Conservation (phyloP, 306 rosid genomes). For the Vigna radiata region DNA sequence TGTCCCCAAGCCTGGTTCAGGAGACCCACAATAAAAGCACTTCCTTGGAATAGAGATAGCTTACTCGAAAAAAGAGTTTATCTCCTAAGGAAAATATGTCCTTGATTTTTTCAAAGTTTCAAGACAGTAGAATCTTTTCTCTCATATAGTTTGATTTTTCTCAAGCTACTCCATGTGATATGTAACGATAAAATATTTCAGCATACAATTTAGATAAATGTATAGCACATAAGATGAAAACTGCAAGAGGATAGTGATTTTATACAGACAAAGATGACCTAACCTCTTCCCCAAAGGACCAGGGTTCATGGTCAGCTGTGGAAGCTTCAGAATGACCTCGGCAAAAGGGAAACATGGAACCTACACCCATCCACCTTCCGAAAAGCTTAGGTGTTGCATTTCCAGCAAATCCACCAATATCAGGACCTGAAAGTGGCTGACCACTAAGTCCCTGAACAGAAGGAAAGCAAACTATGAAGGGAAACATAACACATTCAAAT, state of each 20-base stretch:
- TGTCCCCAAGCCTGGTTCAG: too few relatives aligned
- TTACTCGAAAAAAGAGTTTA: too few relatives aligned
- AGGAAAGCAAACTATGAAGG: constrained; percentile 38
- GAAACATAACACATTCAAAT: background rate
- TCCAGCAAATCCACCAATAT: constrained; percentile 93
- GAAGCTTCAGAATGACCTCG: constrained; percentile 84
- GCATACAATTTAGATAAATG: constrained; percentile 5
- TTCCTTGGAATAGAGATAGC: too few relatives aligned
- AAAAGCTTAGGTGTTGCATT: constrained; percentile 89
- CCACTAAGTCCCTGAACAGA: constrained; percentile 92
- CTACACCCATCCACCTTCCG: constrained; percentile 94
- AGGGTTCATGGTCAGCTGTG: constrained; percentile 86
- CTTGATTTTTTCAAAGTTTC: too few relatives aligned
- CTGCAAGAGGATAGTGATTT: background rate
- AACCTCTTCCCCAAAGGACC: constrained; percentile 98
- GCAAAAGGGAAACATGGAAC: constrained; percentile 86
- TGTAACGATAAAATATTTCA: background rate
- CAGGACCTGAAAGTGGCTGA: constrained; percentile 95
- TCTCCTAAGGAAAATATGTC: too few relatives aligned
- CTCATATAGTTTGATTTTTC: too few relatives aligned
- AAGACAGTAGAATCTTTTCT: too few relatives aligned
- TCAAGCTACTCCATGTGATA: background rate
- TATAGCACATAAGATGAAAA: background rate
- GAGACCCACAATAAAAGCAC: too few relatives aligned
- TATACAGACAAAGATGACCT: constrained; percentile 45